Evolutionary conservation across 177 flowering plant genomes (phyloP), one percentile per base, ranked within the genome.

Genomic region (Vitis hybrid): DNA sequence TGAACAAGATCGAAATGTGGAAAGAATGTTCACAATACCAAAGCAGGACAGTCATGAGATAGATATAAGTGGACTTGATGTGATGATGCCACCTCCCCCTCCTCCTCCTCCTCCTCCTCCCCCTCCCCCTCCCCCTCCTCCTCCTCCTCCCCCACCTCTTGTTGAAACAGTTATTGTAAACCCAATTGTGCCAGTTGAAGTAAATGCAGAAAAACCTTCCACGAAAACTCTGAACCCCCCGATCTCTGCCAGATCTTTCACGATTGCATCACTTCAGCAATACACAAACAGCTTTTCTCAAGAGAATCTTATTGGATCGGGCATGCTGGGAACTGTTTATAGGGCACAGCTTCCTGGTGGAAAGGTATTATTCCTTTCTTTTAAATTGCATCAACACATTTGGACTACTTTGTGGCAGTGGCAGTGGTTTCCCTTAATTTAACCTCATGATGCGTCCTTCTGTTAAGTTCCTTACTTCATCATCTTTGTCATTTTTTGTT

Each of bases 231-330:
- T 57, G 11, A 65, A 67, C 27, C 73, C 55, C 17, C 67, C 74
- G 1, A 72, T 78, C 62, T 82, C 88, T 81, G 88, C 82, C n/a
- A 80, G 73, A 69, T 71, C 84, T 67, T 96, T 83, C 78, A 87
- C 91, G 11, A 81, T 93, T 79, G 97, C 95, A 68, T 79, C 88
- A 21, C 97, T 96, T 76, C 99, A 95, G 76, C 88, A 90, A 74
- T 89, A 77, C 69, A 91, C 97, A 58, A 86, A 89, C 70, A 92
- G 95, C 80, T 94, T 96, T 78, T 86, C 93, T 71, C 90, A 82
- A 73, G 95, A 90, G 67, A 93, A 92, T 80, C 87, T 88, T 67
- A 81, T 96, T 68, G 99, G 98, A 64, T 66, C 61, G 10, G 98
- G 98, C 76, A 86, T 81, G 85, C 82, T 96, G 68, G 98, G 97